Evolutionary conservation across 2,329 filamentous ascomycete species (phyloP), one percentile per base, ranked within the genome.

Genomic region (Tympanopsis confertula): DNA sequence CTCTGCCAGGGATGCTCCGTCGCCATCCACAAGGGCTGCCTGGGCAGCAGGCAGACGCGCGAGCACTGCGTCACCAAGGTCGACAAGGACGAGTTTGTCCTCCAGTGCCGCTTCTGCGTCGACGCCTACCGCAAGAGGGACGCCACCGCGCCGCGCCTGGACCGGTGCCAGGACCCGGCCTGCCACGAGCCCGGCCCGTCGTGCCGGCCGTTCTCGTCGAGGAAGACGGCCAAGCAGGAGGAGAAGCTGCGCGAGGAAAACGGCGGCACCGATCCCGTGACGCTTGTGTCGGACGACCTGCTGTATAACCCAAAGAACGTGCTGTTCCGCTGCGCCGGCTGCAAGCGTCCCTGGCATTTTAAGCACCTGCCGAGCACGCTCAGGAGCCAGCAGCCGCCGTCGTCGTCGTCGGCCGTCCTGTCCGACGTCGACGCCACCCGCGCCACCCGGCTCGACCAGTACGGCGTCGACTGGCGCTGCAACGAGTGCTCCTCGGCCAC

Each of bases 1-100:
- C 79, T 81, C 51, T 98, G 91, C 48, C 93, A 98, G 59, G 91
- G 91, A 19, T 98, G 91, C 55, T 86, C 81, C 2, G 66, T 80
- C 35, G 71, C 83, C 0, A 94, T 86, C 47, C 91, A 98, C 58
- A 86, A 84, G 55, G 62, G 62, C 29, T 98, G 91, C 51, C 67
- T 98, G 19, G 87, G 88, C 1, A 65, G 69, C 36, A 75, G 91
- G 36, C 73, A 71, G 37, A 64, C 56, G 12, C 73, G 91, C 42
- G 86, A 94, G n/a, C 91, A 96, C 54, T 63, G 91, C 26, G 86
- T 86, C 7, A 96, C 87, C 19, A 98, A 96, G 55, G 59, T 95
- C 38, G 78, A 68, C 2, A 66, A 81, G 1, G 76, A 81, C 2
- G 61, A 81, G 26, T 96, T 94, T 48, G 80, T 98, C 13, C 63